A percentile compares a stretch with the other conserved stretches of the same genome.
These are phyloP conservation scores for Sugiyamaella floridensis DNA, from an alignment of 805 yeast species.

Conservation along the genomic window DNA sequence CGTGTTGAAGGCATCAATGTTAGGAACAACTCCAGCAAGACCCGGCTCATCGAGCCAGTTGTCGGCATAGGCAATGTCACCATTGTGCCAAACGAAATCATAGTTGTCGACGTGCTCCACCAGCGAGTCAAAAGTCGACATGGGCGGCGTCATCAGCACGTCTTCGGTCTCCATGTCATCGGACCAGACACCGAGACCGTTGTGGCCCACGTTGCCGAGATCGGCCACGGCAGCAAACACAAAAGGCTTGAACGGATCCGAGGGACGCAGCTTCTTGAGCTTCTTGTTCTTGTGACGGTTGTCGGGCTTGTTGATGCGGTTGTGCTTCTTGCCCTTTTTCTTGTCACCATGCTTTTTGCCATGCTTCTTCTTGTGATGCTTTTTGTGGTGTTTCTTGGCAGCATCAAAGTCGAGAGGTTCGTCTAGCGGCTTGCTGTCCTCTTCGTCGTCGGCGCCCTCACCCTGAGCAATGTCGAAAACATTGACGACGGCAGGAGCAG, in stretches of 20 bases:
- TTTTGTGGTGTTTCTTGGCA: neutral
- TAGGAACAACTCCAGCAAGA: conserved; percentile 8
- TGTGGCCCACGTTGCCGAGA: conserved; percentile 9
- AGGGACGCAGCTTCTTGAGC: neutral
- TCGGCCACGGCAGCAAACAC: conserved; percentile 17
- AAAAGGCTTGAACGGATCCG: conserved; percentile 5
- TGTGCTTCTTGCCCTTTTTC: neutral
- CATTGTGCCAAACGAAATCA: conserved; percentile 25
- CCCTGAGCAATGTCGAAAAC: neutral
- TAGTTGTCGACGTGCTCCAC: conserved; percentile 14
- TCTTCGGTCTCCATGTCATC: conserved; percentile 5
- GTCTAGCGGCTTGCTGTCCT: neutral
- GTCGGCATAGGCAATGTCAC: conserved; percentile 31
- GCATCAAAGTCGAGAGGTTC: conserved; percentile 5
- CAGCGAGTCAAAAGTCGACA: conserved; percentile 19
- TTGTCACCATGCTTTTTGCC: neutral
- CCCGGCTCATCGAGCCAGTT: conserved; percentile 23
- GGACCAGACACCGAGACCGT: conserved; percentile 8
- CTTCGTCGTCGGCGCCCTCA: conserved; percentile 8
- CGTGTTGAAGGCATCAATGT: conserved; percentile 18
- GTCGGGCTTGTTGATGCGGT: neutral
- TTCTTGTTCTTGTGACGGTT: neutral
- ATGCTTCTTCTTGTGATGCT: neutral
- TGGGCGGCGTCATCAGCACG: conserved; percentile 5
- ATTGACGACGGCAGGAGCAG: conserved; percentile 8